Evolutionary conservation across 2,329 filamentous ascomycete species (phyloP).

Genomic region (Paraphoma chrysanthemicola): DNA sequence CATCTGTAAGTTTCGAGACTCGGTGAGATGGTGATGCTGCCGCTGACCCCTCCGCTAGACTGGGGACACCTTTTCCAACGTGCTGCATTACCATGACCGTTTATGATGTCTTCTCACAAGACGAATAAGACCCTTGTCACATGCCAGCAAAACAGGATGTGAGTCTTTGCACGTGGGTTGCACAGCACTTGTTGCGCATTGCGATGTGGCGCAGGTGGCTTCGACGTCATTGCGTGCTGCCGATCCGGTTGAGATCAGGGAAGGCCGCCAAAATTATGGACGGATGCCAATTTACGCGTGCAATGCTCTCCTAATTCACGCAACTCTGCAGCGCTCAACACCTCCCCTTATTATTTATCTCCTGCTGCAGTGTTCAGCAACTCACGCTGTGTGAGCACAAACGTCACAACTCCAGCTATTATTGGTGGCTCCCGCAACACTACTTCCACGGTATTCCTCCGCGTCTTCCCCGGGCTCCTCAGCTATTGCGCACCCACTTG

Average conservation of each 20-base stretch:
- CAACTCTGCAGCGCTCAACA: constrained; percentile 2
- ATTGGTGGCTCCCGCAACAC: constrained; percentile 11
- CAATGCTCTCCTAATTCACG: constrained; percentile 4
- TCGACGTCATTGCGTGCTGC: constrained; percentile 24
- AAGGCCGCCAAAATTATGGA: constrained; percentile 31
- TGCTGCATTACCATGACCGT: background rate
- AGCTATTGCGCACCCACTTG: background rate
- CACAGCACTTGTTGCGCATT: background rate
- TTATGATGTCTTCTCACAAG: background rate
- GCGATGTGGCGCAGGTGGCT: constrained; percentile 25
- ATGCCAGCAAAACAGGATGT: constrained; percentile 17
- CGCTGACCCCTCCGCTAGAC: too few species aligned
- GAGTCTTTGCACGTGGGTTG: constrained; percentile 24
- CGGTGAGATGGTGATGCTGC: too few species aligned
- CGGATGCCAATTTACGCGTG: constrained; percentile 24
- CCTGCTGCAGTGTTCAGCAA: constrained; percentile 1
- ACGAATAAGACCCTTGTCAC: background rate
- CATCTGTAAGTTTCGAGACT: too few species aligned
- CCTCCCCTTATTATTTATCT: background rate
- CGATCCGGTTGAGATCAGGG: constrained; percentile 32
- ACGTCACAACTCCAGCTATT: constrained; percentile 4
- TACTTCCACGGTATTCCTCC: constrained; percentile 15
- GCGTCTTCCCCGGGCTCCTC: constrained; percentile 13
- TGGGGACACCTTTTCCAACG: background rate
- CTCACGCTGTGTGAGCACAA: constrained; percentile 4